Conservation (phyloP, 495 filamentous ascomycete genomes). For the Margaritispora aquatica region DNA sequence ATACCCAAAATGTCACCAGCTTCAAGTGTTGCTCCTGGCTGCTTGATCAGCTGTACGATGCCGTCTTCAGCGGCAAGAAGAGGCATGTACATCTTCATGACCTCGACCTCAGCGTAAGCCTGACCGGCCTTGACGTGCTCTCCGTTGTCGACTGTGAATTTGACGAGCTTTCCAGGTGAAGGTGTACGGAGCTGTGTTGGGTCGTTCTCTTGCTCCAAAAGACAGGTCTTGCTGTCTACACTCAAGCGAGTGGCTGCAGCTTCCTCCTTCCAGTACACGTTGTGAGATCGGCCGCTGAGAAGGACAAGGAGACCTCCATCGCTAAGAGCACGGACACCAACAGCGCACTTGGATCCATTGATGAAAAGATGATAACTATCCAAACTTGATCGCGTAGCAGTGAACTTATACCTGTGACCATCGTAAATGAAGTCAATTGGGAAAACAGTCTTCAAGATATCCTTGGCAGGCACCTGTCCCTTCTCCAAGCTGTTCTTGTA, state of each 20-base stretch:
- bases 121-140: conserved; percentile 92
- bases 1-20: conserved; percentile 99
- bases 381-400: conserved; percentile 82
- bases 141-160: conserved; percentile 95
- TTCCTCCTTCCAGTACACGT: conserved; percentile 99
- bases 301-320: conserved; percentile 94
- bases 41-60: conserved; percentile 97
- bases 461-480: conserved; percentile 93
- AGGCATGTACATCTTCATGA: conserved; percentile 99
- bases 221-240: conserved; percentile 94
- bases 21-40: conserved; percentile 95
- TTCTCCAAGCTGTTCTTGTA: conserved; percentile 89
- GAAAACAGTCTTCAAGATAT: conserved; percentile 96
- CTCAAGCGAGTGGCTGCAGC: conserved; percentile 91
- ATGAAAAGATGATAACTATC: conserved; percentile 99
- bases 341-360: conserved; percentile 94
- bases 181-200: conserved; percentile 94
- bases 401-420: conserved; percentile 94
- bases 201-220: conserved; percentile 98
- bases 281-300: conserved; percentile 87
- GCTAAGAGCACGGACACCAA: conserved; percentile 86
- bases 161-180: conserved; percentile 95
- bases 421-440: conserved; percentile 99
- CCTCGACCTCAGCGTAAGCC: conserved; percentile 94
- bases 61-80: conserved; percentile 95